phyloP scores from a whole-genome alignment of 1,139 yeast species.

The Protomyces inundatus region DNA sequence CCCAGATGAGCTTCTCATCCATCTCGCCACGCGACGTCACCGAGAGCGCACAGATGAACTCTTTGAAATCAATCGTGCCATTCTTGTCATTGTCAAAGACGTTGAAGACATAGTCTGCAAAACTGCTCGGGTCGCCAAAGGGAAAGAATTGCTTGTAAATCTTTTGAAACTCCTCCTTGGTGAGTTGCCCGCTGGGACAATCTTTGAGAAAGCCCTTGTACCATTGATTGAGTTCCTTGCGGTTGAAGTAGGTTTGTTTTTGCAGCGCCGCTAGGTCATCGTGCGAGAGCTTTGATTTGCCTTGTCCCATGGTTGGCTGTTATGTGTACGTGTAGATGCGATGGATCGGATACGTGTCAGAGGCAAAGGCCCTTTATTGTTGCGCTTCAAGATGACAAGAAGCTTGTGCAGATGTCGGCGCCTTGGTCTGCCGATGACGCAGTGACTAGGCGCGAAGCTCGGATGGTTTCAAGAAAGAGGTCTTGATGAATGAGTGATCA shows the following conservation, averaged over 20 bases:
- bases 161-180: constrained; percentile 81
- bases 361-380: no score
- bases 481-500: no score
- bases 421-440: no score
- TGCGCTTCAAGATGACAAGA: no score
- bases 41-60: constrained; percentile 82
- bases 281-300: constrained; percentile 84
- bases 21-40: constrained; percentile 82
- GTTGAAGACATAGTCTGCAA: constrained; percentile 79
- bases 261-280: constrained; percentile 82
- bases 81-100: constrained; percentile 80
- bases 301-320: constrained; percentile 68
- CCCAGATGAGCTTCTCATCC: constrained; percentile 76
- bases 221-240: constrained; percentile 80
- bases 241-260: constrained; percentile 84
- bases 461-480: no score
- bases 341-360: no score
- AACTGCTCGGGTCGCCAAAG: constrained; percentile 92
- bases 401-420: no score
- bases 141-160: constrained; percentile 96
- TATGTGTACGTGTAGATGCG: no score
- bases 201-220: constrained; percentile 57
- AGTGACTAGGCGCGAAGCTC: no score
- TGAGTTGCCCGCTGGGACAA: constrained; percentile 85
- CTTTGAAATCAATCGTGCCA: constrained; percentile 85